Base-by-base conservation (phyloP, 1,139 yeast genomes). In the Blastobotrys elegans region DNA sequence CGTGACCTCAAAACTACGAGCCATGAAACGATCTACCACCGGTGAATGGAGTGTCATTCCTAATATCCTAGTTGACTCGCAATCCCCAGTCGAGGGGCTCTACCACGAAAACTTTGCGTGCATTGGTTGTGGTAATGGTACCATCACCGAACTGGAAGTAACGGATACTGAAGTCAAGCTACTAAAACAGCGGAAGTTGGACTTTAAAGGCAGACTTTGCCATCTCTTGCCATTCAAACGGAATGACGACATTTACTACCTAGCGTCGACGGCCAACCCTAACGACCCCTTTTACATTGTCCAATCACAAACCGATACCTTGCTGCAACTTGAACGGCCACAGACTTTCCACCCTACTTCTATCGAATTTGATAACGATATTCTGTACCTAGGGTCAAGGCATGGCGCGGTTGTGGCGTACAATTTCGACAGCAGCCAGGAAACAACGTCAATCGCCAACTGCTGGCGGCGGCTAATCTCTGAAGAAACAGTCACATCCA, bases 401-500 rank as follows among this genome's bases (percentile, higher is more conserved):
- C 79, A 75, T 58, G 86, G 88, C 11, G 77, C 87, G 0, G 43
- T 87, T 8, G 79, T 82, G 4, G 62, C 80, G 1, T 85, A 80
- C 56, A 70, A 75, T 44, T 57, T 82, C 13, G 33, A 16, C 16
- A 34, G 24, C 20, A 17, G 5, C 20, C 4, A 5, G 5, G 17
- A 21, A 3, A 40, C 24, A 20, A 24, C 41, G 7, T 50, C 54
- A n/a, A 50, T 59, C 22, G 46, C 59, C 2, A 57, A 62, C 1
- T 56, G 75, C 14, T 76, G 75, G 68, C 75, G 79, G 54, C 80
- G 80, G 54, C 56, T 84, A 11, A 72, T 79, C 13, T 70, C 78
- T 1, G 94, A 94, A n/a, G 96, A 87, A 58, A 79, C 94, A 0
- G 77, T 84, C 3, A 80, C 95, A 0, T 73, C 82, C 0, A 65